These are phyloP conservation scores for Chytriomyces confervae DNA, from an alignment of 192 early-diverging fungal species.

Conservation along the genomic window DNA sequence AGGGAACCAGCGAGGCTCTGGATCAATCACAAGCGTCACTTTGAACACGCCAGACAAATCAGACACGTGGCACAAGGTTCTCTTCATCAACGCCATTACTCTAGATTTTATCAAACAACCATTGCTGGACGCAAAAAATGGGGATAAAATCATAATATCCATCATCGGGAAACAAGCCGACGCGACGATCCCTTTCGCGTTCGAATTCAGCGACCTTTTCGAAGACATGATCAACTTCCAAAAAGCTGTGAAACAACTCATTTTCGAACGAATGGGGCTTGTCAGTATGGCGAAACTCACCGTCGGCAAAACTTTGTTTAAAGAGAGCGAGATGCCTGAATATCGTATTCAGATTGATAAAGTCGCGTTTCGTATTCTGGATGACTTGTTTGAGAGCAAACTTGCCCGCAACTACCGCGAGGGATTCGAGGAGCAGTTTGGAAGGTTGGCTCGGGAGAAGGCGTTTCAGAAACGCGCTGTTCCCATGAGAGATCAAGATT, in stretches of 20 bases:
- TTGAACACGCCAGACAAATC: conserved; percentile 10
- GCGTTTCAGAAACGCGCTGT: conserved; percentile 58
- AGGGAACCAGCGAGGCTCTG: not conserved
- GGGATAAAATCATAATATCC: conserved; percentile 7
- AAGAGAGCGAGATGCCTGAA: conserved; percentile 25
- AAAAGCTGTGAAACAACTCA: conserved; percentile 47
- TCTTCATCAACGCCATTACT: not conserved
- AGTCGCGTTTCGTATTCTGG: conserved; percentile 38
- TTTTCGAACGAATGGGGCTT: conserved; percentile 36
- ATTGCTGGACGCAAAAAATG: not conserved
- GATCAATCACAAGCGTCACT: not conserved
- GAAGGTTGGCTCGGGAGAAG: conserved; percentile 46
- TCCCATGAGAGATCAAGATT: conserved; percentile 34
- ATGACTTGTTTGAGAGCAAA: conserved; percentile 53
- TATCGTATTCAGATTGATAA: conserved; percentile 32
- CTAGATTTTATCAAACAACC: conserved; percentile 9
- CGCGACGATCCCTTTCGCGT: conserved; percentile 38
- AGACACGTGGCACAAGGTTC: conserved; percentile 8
- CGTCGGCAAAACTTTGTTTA: conserved; percentile 13
- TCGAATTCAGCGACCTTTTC: conserved; percentile 46
- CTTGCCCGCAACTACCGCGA: conserved; percentile 48
- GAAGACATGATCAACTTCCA: conserved; percentile 51
- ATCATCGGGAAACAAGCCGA: conserved; percentile 2
- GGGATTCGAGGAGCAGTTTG: conserved; percentile 52
- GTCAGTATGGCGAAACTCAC: conserved; percentile 17